Evolutionary conservation across 345 rosid species (phyloP), one percentile per base, ranked within the genome.

Genomic region (Lagerstroemia speciosa): DNA sequence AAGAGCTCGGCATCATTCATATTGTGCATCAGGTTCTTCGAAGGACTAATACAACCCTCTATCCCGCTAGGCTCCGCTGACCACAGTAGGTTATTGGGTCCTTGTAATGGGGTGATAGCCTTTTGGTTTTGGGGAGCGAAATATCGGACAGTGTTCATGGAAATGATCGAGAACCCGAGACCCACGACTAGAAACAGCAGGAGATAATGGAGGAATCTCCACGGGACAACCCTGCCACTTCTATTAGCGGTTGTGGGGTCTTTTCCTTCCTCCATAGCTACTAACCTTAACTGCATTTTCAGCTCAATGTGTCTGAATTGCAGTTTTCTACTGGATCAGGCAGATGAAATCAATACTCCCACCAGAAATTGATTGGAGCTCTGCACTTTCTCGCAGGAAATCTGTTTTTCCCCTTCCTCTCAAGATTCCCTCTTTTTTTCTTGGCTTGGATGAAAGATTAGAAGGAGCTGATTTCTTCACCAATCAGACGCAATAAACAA

Each of bases 1-100:
- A 91, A 80, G 72, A 94, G 75, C 75, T 94, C 87, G 17, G 66
- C 71, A 58, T 94, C 99, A 31, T 74, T 87, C 98, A 95, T 88
- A 6, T 81, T 62, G 71, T 95, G 99, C 71, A 81, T 65, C 71
- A 84, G 70, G 67, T 76, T 80, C 20, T 77, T 55, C 27, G 89
- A 86, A 70, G 96, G 85, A 73, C 69, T 87, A 73, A 88, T 73
- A 82, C 83, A 89, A 62, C 75, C 72, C 26, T 83, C 77, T 16
- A 80, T 24, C 65, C 63, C 60, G 64, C 27, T 43, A 33, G 66
- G 74, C 17, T 77, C 79, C 26, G 69, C 75, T 62, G 64, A 68
- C 73, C 79, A 72, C 66, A 73, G 69, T 71, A 69, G 67, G 70
- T 79, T 72, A 14, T 77, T 78, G 43, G 79, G 68, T 34, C 83